Evolutionary conservation across 139 green algal genomes (phyloP), one percentile per base, ranked within the genome.

Genomic region (Ettlia oleoabundans): DNA sequence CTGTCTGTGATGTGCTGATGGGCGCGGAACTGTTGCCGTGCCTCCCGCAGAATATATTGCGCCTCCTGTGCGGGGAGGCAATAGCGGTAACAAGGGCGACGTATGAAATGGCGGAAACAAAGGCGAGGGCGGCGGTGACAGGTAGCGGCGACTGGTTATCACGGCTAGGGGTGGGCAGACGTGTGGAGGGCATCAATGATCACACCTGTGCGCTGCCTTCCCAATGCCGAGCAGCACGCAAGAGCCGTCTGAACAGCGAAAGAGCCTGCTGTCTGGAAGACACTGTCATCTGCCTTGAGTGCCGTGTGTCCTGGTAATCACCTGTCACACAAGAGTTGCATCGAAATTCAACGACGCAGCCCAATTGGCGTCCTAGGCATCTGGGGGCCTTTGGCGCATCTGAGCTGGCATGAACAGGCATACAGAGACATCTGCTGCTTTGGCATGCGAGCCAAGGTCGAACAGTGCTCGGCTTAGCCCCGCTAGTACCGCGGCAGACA

Each of bases 21-120:
- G 24, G 32, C 51, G 7, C 64, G 76, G 63, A 83, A 78, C 47
- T 76, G 66, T 35, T 83, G 65, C 33, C 66, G 26, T 0, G 65
- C 66, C 52, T 83, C 78, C 13, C 69, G 28, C 2, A 24, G 24
- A 21, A 83, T 83, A 65, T 83, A 83, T 0, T 58, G 47, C 7
- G 65, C 66, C 35, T 83, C 78, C 65, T 83, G 62, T 4, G 55
- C n/a, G n/a, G n/a, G n/a, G n/a, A n/a, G n/a, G n/a, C n/a, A n/a
- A n/a, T n/a, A n/a, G n/a, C n/a, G n/a, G n/a, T n/a, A n/a, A n/a
- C n/a, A n/a, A n/a, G n/a, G n/a, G n/a, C n/a, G n/a, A n/a, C n/a
- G n/a, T n/a, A n/a, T n/a, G n/a, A n/a, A n/a, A n/a, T n/a, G n/a
- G n/a, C n/a, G n/a, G n/a, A n/a, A 15, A 58, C 47, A 15, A 58